Evolutionary conservation across 2,329 filamentous ascomycete species (phyloP), one percentile per base, ranked within the genome.

Genomic region (Penicillium vulpinum): DNA sequence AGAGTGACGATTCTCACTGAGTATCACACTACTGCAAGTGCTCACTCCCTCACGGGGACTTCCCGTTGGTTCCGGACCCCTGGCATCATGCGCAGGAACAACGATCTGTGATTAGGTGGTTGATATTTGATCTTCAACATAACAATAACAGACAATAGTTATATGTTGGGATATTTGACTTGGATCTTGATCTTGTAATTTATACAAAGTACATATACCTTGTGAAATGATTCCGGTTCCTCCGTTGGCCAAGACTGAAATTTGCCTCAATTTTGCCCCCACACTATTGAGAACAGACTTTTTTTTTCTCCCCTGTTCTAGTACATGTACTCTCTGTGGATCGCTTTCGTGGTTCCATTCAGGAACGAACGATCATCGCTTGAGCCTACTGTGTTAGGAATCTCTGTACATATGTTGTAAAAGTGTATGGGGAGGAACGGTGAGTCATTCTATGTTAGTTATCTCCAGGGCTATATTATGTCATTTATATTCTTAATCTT

Each of bases 11-110:
- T 60, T 59, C 39, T 53, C 59, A 28, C 45, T 22, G 33, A n/a
- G n/a, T 50, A 60, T 61, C 44, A 49, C 18, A 28, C 38, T 44
- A 29, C 48, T 51, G 48, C 28, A 48, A 18, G 51, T 49, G 46
- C 28, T 56, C 40, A 50, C 47, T 28, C 33, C 35, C 40, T 51
- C 53, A 16, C 53, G 22, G 52, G 18, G 31, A 44, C 24, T 36
- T 44, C 44, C 44, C 40, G 46, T 39, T 45, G 18, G 15, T 54
- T 58, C 51, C 56, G 39, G 49, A 43, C 63, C 60, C 64, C 64
- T 67, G 56, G 63, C 64, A 59, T 67, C 57, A 55, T 57, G 44
- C 55, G 60, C 63, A 62, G 62, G 63, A 58, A 65, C 43, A 24
- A 21, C 26, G 15, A 45, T 47, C 13, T 3, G 7, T 22, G 28